Evolutionary conservation across 352 stramenopile genomes (phyloP).

Genomic region (Stramenopiles sp.): DNA sequence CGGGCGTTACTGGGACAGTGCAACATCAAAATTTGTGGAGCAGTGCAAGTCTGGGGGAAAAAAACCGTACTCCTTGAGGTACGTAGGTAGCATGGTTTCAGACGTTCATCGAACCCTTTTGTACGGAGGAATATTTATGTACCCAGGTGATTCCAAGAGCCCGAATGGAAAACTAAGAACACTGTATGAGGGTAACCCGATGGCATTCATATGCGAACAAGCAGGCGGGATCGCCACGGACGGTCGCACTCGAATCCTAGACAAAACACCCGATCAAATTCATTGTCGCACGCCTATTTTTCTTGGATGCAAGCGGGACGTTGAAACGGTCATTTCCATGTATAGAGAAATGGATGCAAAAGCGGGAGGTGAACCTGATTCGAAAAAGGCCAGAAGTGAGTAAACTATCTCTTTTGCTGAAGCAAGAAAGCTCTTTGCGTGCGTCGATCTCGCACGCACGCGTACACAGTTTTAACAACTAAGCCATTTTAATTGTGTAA

Average conservation of each 20-base stretch:
- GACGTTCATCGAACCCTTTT: slow-evolving; percentile 95
- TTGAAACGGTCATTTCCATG: too few relatives aligned
- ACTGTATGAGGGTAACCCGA: slow-evolving; percentile 97
- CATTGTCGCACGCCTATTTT: slow-evolving; percentile 94
- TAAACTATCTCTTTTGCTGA: too few relatives aligned
- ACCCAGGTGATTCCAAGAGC: slow-evolving; percentile 80
- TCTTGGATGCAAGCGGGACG: slow-evolving; percentile 68
- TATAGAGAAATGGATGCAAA: too few relatives aligned
- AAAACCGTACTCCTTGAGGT: slow-evolving; percentile 70
- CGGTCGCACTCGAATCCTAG: too few relatives aligned
- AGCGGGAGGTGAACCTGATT: too few relatives aligned
- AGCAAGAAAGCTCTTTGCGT: too few relatives aligned
- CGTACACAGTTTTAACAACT: too few relatives aligned
- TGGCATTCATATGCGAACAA: slow-evolving; percentile 95
- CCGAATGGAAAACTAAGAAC: slow-evolving; percentile 79
- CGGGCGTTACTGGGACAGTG: slow-evolving; percentile 73
- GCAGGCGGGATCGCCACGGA: slow-evolving; percentile 83
- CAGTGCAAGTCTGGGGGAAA: slow-evolving; percentile 42
- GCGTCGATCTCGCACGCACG: too few relatives aligned
- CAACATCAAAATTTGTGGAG: slow-evolving; percentile 62
- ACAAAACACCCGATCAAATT: too few relatives aligned
- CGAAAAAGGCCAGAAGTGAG: too few relatives aligned
- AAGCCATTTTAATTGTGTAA: too few relatives aligned
- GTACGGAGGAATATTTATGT: slow-evolving; percentile 95
- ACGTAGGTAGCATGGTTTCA: slow-evolving; percentile 95